phyloP scores from a whole-genome alignment of 2,329 filamentous ascomycete species.

The Sporothrix schenckii region DNA sequence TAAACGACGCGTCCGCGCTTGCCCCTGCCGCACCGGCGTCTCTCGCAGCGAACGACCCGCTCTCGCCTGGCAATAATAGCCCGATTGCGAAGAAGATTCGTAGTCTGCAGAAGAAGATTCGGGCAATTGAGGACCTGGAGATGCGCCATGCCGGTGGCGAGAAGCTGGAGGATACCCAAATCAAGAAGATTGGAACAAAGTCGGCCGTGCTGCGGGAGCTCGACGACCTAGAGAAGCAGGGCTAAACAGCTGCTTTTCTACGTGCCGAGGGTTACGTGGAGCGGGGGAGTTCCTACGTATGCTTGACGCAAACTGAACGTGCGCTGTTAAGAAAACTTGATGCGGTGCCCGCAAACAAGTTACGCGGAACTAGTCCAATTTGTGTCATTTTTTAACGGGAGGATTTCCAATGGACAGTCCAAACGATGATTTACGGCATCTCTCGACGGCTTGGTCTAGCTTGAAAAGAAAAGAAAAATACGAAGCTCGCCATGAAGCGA shows the following conservation, averaged over 20 bases:
- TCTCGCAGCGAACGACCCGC: slow-evolving; percentile 42
- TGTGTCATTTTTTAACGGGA: neutral
- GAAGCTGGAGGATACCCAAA: slow-evolving; percentile 96
- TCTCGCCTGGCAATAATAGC: slow-evolving; percentile 56
- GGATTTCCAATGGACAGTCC: neutral
- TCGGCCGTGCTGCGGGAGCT: slow-evolving; percentile 81
- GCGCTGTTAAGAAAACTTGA: neutral
- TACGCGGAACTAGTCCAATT: neutral
- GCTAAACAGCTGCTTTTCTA: neutral
- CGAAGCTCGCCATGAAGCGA: neutral
- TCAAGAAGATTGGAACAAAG: slow-evolving; percentile 97
- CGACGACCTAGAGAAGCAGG: slow-evolving; percentile 56
- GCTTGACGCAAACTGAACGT: neutral
- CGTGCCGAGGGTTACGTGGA: neutral
- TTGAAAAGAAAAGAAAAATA: neutral
- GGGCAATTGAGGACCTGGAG: slow-evolving; percentile 96
- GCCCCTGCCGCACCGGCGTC: slow-evolving; percentile 45
- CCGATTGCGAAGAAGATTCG: slow-evolving; percentile 94
- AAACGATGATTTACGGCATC: neutral
- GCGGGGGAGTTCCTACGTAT: neutral
- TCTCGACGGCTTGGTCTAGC: neutral
- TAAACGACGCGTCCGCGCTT: slow-evolving; percentile 39
- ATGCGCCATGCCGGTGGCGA: slow-evolving; percentile 93
- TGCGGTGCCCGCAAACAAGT: neutral
- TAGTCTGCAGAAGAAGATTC: slow-evolving; percentile 92